phyloP scores from a whole-genome alignment of 192 early-diverging fungal species.

The Backusella australiensis region DNA sequence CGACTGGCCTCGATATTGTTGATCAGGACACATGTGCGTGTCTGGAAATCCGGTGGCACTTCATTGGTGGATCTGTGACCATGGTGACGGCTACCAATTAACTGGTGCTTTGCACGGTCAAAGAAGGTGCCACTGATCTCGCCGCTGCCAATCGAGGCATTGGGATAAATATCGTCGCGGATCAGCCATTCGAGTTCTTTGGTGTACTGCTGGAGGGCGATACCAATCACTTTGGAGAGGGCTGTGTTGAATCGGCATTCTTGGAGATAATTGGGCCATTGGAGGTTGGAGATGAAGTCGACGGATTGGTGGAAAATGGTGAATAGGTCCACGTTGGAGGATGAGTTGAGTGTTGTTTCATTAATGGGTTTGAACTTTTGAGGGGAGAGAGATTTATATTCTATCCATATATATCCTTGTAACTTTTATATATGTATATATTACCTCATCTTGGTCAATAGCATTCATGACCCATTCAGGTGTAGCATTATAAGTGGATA shows the following conservation, averaged over 20 bases:
- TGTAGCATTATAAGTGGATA: conserved; percentile 59
- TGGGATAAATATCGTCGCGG: conserved; percentile 39
- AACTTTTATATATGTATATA: background rate
- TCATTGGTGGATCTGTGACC: conserved; percentile 17
- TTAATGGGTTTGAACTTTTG: conserved; percentile 54
- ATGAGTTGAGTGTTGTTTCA: conserved; percentile 57
- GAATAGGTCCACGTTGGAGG: conserved; percentile 79
- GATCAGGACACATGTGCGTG: conserved; percentile 52
- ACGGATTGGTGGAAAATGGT: conserved; percentile 73
- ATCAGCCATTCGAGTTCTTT: conserved; percentile 47
- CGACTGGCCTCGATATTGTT: conserved; percentile 58
- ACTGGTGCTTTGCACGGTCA: conserved; percentile 23
- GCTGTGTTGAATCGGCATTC: conserved; percentile 60
- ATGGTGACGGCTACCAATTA: conserved; percentile 15
- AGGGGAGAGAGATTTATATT: background rate
- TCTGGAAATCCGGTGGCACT: conserved; percentile 46
- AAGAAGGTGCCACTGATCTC: conserved; percentile 11
- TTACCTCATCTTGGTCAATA: conserved; percentile 65
- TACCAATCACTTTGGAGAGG: conserved; percentile 64
- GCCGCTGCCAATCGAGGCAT: background rate
- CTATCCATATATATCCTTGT: background rate
- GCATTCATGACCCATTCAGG: conserved; percentile 69
- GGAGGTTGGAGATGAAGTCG: conserved; percentile 65
- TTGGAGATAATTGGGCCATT: conserved; percentile 61
- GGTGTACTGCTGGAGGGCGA: conserved; percentile 64